Percentiles rank a stretch among this genome's conserved stretches.
Conservation (phyloP, 2,329 filamentous ascomycete species). For the Helotiales sp. region DNA sequence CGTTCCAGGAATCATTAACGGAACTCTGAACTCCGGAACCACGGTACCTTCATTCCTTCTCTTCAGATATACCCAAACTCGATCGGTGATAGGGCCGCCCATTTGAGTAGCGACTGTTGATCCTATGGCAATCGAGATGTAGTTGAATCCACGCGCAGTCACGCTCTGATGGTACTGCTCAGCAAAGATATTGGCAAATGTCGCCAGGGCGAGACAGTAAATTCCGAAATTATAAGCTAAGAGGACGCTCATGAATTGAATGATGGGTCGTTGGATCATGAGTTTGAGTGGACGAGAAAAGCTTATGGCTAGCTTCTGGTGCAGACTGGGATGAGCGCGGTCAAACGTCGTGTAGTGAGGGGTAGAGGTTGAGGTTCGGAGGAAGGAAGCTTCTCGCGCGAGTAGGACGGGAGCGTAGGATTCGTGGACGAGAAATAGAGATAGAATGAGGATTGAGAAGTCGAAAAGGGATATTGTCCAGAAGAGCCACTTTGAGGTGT, state of each 20-base stretch:
- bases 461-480: constrained; percentile 47
- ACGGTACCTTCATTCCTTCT: constrained; percentile 48
- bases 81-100: constrained; percentile 33
- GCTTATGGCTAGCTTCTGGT: constrained; percentile 35
- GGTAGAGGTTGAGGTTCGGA: constrained; percentile 49
- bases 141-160: constrained; percentile 55
- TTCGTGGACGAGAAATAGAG: constrained; percentile 39
- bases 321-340: constrained; percentile 34
- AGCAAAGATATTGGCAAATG: constrained; percentile 57
- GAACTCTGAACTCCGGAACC: constrained; percentile 64
- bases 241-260: constrained; percentile 51
- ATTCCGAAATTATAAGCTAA: constrained; percentile 50
- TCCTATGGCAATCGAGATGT: constrained; percentile 43
- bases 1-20: constrained; percentile 53
- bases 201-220: constrained; percentile 55
- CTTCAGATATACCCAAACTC: constrained; percentile 10
- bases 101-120: constrained; percentile 42
- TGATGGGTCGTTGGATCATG: constrained; percentile 52
- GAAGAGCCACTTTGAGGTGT: constrained; percentile 54
- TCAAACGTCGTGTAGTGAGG: constrained; percentile 40
- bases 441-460: constrained; percentile 40
- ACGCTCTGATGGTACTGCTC: constrained; percentile 52
- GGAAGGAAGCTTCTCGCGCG: constrained; percentile 48
- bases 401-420: constrained; percentile 17
- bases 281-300: constrained; percentile 44